Conservation (phyloP, 371 early-diverging fungal species). For the Mycotypha africana region DNA sequence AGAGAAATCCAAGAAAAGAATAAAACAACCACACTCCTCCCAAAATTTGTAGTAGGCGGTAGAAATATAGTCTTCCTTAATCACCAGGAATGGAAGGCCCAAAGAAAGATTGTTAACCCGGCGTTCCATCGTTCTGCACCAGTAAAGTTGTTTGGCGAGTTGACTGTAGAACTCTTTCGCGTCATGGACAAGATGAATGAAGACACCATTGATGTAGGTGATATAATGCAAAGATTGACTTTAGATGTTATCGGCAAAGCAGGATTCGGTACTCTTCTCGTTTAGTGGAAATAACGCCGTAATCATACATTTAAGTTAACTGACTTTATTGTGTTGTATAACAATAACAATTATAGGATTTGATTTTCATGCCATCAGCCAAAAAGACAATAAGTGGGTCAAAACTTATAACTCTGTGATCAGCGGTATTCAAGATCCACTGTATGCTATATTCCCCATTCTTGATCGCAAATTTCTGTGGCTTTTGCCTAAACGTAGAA, state of each 20-base stretch:
- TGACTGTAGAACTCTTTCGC: constrained; percentile 1
- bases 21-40: too few relatives aligned
- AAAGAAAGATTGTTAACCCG: constrained; percentile 9
- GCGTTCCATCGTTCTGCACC: constrained; percentile 12
- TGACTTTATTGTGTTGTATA: background rate
- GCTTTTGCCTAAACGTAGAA: constrained; percentile 14
- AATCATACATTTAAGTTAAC: background rate
- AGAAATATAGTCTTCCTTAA: background rate
- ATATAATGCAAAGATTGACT: constrained; percentile 14
- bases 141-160: constrained; percentile 5
- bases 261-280: constrained; percentile 25
- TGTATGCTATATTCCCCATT: constrained; percentile 17
- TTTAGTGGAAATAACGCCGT: too few relatives aligned
- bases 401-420: constrained; percentile 8
- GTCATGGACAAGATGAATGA: constrained; percentile 4
- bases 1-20: too few relatives aligned
- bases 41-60: too few relatives aligned
- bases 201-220: background rate
- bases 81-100: background rate
- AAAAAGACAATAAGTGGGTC: constrained; percentile 11
- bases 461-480: constrained; percentile 13
- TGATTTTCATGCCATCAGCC: constrained; percentile 8
- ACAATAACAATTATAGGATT: constrained; percentile 2
- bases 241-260: constrained; percentile 20
- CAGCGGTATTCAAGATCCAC: background rate